These are phyloP conservation scores for Dothideomycetes sp. DNA, from an alignment of 2,329 filamentous ascomycete genomes.

Conservation along the genomic window DNA sequence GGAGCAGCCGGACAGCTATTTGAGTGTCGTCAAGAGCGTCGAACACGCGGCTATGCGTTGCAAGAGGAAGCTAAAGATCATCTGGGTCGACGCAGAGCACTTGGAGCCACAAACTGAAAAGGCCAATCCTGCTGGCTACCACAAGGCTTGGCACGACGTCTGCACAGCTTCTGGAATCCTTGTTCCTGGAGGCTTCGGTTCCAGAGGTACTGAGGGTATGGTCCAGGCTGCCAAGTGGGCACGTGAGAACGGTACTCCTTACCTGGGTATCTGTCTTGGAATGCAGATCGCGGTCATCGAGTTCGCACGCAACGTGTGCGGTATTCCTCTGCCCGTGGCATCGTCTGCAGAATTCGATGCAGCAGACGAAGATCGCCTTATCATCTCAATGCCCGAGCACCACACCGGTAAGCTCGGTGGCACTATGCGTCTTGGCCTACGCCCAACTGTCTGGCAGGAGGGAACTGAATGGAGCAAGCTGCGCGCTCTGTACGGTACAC, in stretches of 20 bases:
- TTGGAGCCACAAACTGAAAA: conserved; percentile 58
- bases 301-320: conserved; percentile 66
- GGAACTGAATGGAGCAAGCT: conserved; percentile 70
- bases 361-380: conserved; percentile 54
- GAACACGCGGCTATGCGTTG: conserved; percentile 90
- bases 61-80: conserved; percentile 63
- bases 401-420: conserved; percentile 67
- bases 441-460: conserved; percentile 63
- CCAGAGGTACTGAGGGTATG: conserved; percentile 81
- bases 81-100: conserved; percentile 76
- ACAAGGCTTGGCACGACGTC: conserved; percentile 39
- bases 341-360: conserved; percentile 47
- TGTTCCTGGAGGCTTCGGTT: conserved; percentile 70
- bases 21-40: conserved; percentile 73
- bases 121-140: conserved; percentile 58
- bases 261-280: conserved; percentile 80
- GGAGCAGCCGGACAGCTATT: conserved; percentile 72
- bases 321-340: conserved; percentile 41
- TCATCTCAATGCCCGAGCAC: conserved; percentile 90
- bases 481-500: conserved; percentile 59
- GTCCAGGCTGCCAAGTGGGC: conserved; percentile 79
- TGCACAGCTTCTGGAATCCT: conserved; percentile 37
- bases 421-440: conserved; percentile 75
- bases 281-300: conserved; percentile 93
- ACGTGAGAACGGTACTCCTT: conserved; percentile 68